Evolutionary conservation across 495 filamentous ascomycete species (phyloP), one percentile per base, ranked within the genome.

Genomic region (Stereocaulon alpinum): DNA sequence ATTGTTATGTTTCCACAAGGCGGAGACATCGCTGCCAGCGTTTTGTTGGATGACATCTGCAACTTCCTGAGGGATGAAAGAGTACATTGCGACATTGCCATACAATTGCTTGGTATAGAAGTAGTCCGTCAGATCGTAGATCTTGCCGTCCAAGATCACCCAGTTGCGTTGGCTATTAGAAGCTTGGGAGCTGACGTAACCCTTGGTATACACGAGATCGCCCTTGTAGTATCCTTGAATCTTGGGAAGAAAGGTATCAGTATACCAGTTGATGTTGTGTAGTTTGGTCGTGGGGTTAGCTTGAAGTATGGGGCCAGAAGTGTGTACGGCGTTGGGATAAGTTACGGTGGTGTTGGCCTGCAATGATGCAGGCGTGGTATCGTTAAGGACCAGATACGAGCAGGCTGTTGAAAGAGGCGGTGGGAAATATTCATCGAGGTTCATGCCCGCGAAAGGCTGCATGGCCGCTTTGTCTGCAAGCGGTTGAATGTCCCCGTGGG

Each of bases 81-180:
- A 69, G 69, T 86, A 93, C 9, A 60, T 60, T 6, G 72, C 61
- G 14, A 71, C 58, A 40, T 79, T 72, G 44, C 84, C 76, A 68
- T 77, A 72, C 27, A 66, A 27, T 20, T 78, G 70, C 55, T 77
- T 61, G 9, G 91, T 95, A 56, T 88, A 73, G 70, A 89, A 89
- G 72, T 98, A 98, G 67, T 97, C 81, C 2, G 88, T 95, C 44
- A 98, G 71, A 68, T 98, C 94, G 66, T 91, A 97, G 24, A 97
- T 75, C 29, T 76, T 82, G 43, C 80, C 74, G 51, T 88, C 74
- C 52, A 92, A 77, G 59, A 89, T 86, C 60, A 87, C 84, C 89
- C 94, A 97, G 61, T 80, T 77, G 41, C 87, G 88, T 58, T 82
- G 77, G 34, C 83, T 68, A 50, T 84, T 76, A 41, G 81, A 66